Conservation (phyloP, 2,329 filamentous ascomycete genomes). For the Colletotrichum incanum region DNA sequence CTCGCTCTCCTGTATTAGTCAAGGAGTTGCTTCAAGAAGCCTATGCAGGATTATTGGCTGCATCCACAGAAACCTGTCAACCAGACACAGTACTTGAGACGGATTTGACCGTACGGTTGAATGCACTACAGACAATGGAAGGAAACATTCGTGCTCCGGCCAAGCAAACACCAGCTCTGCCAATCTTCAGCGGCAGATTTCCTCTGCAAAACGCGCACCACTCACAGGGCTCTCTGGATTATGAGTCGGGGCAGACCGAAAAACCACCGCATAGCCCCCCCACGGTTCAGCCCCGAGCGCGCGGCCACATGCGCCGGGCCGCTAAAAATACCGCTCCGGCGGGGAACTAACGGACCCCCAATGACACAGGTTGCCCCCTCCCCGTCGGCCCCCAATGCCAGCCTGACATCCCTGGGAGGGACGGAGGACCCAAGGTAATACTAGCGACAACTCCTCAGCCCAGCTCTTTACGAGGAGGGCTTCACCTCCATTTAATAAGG, state of each 20-base stretch:
- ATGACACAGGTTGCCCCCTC: conserved; percentile 16
- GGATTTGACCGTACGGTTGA: background rate
- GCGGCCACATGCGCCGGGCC: conserved; percentile 38
- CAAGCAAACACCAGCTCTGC: background rate
- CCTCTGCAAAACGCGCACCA: background rate
- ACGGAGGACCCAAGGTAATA: background rate
- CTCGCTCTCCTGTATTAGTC: background rate
- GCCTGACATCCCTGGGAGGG: background rate
- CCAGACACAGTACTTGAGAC: background rate
- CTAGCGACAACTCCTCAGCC: conserved; percentile 10
- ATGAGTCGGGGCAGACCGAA: conserved; percentile 4
- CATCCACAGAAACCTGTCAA: no score
- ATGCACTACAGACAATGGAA: background rate
- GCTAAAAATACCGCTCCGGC: conserved; percentile 42
- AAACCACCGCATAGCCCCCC: conserved; percentile 24
- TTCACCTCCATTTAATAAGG: background rate
- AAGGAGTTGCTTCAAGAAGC: background rate
- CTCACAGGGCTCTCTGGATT: conserved; percentile 23
- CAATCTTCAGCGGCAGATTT: background rate
- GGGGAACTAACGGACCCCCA: conserved; percentile 27
- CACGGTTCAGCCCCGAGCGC: conserved; percentile 34
- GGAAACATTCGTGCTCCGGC: background rate
- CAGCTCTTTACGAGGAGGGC: background rate
- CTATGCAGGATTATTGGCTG: background rate
- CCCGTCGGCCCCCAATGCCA: conserved; percentile 24